Percentiles rank a stretch among this genome's conserved stretches.
Conservation (phyloP, 306 rosid species). For the Ceratonia siliqua region DNA sequence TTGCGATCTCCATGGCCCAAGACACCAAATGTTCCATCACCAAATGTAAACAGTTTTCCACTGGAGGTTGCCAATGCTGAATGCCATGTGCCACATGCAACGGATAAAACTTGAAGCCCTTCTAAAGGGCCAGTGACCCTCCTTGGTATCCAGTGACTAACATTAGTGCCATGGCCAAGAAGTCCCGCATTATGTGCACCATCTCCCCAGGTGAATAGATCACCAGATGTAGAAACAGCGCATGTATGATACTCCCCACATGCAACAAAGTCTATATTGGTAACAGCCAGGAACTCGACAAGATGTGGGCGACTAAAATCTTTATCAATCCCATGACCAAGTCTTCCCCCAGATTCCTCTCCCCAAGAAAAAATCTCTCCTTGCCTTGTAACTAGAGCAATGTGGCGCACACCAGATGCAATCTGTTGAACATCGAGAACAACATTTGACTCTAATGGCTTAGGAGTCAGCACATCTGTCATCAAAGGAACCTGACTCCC, state of each 20-base stretch:
- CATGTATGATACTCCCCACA: conserved; percentile 77
- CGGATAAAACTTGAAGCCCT: conserved; percentile 68
- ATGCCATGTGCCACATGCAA: conserved; percentile 81
- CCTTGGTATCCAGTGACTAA: conserved; percentile 76
- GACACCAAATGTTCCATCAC: conserved; percentile 78
- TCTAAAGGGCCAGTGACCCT: conserved; percentile 61
- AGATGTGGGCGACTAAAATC: conserved; percentile 54
- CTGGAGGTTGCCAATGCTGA: conserved; percentile 67
- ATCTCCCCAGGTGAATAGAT: conserved; percentile 74
- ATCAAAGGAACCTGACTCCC: conserved; percentile 36
- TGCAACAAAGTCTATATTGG: conserved; percentile 55
- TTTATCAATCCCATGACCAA: conserved; percentile 71
- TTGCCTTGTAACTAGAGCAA: conserved; percentile 69
- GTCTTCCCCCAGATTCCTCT: conserved; percentile 75
- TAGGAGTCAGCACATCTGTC: conserved; percentile 57
- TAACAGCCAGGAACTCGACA: conserved; percentile 60
- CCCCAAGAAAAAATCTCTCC: conserved; percentile 88
- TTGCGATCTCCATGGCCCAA: conserved; percentile 70
- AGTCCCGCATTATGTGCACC: conserved; percentile 68
- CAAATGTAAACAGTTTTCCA: conserved; percentile 70
- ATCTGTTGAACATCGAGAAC: conserved; percentile 78
- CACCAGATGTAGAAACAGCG: conserved; percentile 62
- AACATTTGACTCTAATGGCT: conserved; percentile 62
- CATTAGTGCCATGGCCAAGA: conserved; percentile 73
- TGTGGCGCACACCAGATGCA: conserved; percentile 62